Base-by-base conservation (phyloP, 331 rosid species). In the Pyracantha coccinea region DNA sequence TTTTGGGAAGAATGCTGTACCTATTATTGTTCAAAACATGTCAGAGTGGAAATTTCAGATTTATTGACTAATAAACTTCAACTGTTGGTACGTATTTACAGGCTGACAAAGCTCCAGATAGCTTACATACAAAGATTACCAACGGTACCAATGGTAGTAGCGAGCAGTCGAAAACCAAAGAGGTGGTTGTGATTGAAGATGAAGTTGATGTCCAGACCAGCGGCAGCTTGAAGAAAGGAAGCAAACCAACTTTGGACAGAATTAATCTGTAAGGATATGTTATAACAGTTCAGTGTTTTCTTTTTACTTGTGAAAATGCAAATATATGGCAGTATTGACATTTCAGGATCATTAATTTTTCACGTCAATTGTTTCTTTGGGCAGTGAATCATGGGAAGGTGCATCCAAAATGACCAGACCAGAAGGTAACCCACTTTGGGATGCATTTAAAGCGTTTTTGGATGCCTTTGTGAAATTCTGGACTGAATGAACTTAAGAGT, bases 301-400 rank as follows among this genome's bases (percentile, higher is more conserved):
- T 41, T 41, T 41, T 10, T 41, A 41, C 47, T 57, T 27, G 61
- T 11, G 27, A 44, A 24, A 69, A n/a, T 27, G 10, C n/a, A 31
- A 69, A 69, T 27, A 9, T 31, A 45, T 16, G 53, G 27, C 41
- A n/a, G 35, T 28, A 31, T 64, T 4, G 7, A n/a, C 19, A 14
- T 3, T 28, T 33, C 67, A 38, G 8, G 33, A 65, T 55, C 20
- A 20, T 68, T 82, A 29, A 82, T 78, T 75, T 68, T 53, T 65
- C 74, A 27, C 58, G 69, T 44, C 20, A 20, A 57, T 47, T 63
- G 60, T 77, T 59, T 66, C 72, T 82, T 54, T 82, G 79, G 83
- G 81, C 96, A 94, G 99, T 44, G 97, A 90, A 82, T 89, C 99
- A 27, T 92, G 97, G 99, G 92, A 88, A 63, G 88, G 86, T 68